phyloP scores from a whole-genome alignment of 352 stramenopile species.

The Blastocystis sp. region DNA sequence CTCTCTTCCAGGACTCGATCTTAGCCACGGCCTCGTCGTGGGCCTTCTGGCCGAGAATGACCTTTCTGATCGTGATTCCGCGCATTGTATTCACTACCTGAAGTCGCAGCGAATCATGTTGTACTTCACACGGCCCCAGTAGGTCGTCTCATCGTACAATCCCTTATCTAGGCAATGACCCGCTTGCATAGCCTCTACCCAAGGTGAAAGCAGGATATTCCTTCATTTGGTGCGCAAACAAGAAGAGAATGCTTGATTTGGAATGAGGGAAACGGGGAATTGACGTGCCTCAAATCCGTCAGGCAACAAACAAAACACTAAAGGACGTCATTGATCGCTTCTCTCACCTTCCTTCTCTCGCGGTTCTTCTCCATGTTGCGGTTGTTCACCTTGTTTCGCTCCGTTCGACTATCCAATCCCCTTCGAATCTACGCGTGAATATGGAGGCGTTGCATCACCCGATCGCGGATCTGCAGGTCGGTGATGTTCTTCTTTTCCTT shows the following conservation, averaged over 20 bases:
- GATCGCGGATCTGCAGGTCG: constrained; percentile 42
- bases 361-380: constrained; percentile 68
- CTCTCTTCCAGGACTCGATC: constrained; percentile 54
- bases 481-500: constrained; percentile 69
- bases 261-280: no score
- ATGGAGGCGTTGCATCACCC: neutral
- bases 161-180: constrained; percentile 26
- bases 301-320: constrained; percentile 60
- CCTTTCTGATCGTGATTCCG: neutral
- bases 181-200: neutral
- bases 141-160: constrained; percentile 67
- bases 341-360: constrained; percentile 59
- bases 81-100: neutral
- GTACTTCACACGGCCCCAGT: constrained; percentile 70
- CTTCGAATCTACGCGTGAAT: constrained; percentile 61
- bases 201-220: neutral
- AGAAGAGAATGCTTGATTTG: neutral
- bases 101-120: constrained; percentile 68
- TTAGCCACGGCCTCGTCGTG: constrained; percentile 48
- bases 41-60: constrained; percentile 31
- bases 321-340: constrained; percentile 56
- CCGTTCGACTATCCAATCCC: constrained; percentile 50
- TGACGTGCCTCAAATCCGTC: no score
- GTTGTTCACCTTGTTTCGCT: constrained; percentile 46
- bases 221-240: neutral